Base-by-base conservation (phyloP, 257 asterid genomes). In the Przewalskia tangutica region DNA sequence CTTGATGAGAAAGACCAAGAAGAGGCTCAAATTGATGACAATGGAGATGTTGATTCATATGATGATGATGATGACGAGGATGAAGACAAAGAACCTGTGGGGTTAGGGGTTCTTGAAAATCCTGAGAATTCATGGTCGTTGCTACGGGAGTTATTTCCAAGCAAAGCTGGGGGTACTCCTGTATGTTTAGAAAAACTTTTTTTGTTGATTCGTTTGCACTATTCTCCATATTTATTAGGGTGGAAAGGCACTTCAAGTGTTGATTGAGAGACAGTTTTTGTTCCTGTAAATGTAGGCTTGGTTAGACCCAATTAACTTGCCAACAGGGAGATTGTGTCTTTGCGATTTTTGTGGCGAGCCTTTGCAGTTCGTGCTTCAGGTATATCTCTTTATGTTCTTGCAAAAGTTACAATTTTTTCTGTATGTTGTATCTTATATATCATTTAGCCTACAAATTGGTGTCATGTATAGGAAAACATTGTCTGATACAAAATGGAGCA, bases 101-200 rank as follows among this genome's bases (percentile, higher is more conserved):
- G 91, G 4, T 81, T 96, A 55, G 99, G 99, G 18, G 93, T 96
- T 83, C 89, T 89, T 42, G 97, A 90, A 86, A 91, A 86, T 79
- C 92, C 95, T 3, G 88, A 89, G 70, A 75, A 85, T 79, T 70
- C 87, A 6, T 93, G 98, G 97, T 89, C 98, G 42, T 77, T 90
- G 76, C 85, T 79, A 59, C 91, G 92, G 64, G 97, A 94, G 81
- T 85, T 94, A 81, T 96, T 96, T 79, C 98, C 98, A 23, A 94
- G 99, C 91, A 89, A 93, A 89, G 97, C 99, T 81, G 98, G 99
- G 46, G 99, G 98, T 78, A 76, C 91, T 81, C 99, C 99, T 88
- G 99, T 96, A 91, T n/a, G 85, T 70, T 67, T 56, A 71, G 73
- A 67, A 67, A 23, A 18, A 55, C 44, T 27, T 48, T 27, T 81